Evolutionary conservation across 345 rosid genomes (phyloP).

Genomic region (Linum lewisii): DNA sequence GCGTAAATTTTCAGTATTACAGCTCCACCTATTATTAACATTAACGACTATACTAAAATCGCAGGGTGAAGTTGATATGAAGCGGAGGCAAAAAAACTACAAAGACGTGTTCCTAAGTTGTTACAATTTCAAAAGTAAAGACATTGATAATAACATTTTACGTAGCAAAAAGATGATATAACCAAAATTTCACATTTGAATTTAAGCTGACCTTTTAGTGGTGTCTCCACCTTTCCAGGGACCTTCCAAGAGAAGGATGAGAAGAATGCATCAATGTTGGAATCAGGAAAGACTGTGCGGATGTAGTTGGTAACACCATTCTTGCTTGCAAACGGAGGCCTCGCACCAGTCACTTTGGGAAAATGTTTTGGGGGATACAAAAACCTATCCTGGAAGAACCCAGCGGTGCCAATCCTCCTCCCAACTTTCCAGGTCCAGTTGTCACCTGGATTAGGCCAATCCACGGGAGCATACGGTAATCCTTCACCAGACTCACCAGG

Average conservation of each 20-base stretch:
- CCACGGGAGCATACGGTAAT: conserved; percentile 58
- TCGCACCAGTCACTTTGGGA: neutral
- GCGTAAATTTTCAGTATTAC: neutral
- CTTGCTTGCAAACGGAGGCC: conserved; percentile 15
- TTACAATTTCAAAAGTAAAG: neutral
- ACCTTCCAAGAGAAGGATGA: conserved; percentile 23
- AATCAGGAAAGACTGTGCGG: conserved; percentile 11
- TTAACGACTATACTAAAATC: neutral
- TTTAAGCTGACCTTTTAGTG: conserved; percentile 12
- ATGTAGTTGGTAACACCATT: conserved; percentile 11
- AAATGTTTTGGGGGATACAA: conserved; percentile 15
- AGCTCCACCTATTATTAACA: neutral
- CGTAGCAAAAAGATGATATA: neutral
- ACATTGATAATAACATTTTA: neutral
- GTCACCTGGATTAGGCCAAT: conserved; percentile 63
- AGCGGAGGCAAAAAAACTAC: neutral
- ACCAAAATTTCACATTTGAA: neutral
- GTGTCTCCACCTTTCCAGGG: conserved; percentile 11
- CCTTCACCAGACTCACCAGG: conserved; percentile 48
- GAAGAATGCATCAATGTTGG: conserved; percentile 18
- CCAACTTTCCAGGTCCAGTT: conserved; percentile 66
- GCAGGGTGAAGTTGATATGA: neutral
- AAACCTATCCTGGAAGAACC: conserved; percentile 42
- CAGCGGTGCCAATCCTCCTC: conserved; percentile 28
- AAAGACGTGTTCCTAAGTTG: neutral